Base-by-base conservation (phyloP, 208 protist genomes). In the Trypanosoma melophagium region DNA sequence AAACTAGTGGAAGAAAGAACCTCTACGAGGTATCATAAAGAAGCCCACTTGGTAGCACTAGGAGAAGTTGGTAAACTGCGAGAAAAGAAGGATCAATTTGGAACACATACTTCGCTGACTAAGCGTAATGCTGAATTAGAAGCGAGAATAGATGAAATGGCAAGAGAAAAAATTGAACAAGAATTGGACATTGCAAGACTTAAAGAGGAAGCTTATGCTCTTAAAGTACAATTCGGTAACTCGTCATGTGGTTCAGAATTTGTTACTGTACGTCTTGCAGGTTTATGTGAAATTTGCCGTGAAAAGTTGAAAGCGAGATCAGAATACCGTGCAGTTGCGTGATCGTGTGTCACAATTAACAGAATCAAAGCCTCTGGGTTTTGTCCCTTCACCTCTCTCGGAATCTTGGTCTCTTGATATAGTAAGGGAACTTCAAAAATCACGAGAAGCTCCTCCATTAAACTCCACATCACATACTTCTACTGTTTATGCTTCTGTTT, bases 21-120 rank as follows among this genome's bases (percentile, higher is more conserved):
- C 38, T 61, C 68, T 24, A 59, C 60, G 19, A 44, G 25, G 31
- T 40, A 73, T 28, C 59, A 73, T 54, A 58, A 28, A 17, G 52
- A 62, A 12, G 68, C 68, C 14, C 68, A 73, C 38, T 21, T 58
- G 25, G 19, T n/a, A 17, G 59, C 19, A 13, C 21, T 73, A 8
- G 24, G 49, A n/a, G 57, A 66, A 47, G 45, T 66, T 19, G 47
- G 42, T 35, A 57, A 49, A 17, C 68, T 73, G 0, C 13, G 52
- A 8, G 59, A 73, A 31, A 35, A 19, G 13, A 44, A 58, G 50
- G 28, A 67, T 50, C 41, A 12, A 14, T 60, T 42, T 51, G 68
- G 56, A 13, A 57, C 31, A 12, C 45, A 51, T 42, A 14, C 12
- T 38, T 60, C 47, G 16, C 59, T 65, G 1, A 5, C 50, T 24